A percentile compares a stretch with the other conserved stretches of the same genome.
These are phyloP conservation scores for Tulasnella calospora DNA, from an alignment of 768 basidiomycete genomes.

Conservation along the genomic window DNA sequence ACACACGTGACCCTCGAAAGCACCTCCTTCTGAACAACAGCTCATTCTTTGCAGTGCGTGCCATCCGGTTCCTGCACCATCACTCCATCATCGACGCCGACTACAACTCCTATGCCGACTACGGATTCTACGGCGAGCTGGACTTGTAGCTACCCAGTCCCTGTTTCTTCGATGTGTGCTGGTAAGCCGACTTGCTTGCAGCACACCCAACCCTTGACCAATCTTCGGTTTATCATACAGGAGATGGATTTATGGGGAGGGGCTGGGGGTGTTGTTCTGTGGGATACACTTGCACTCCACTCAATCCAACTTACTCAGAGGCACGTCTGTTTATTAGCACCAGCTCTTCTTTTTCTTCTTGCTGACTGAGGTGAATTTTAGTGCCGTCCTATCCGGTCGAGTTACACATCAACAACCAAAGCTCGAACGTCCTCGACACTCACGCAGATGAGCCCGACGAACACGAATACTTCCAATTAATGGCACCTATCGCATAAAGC, in stretches of 20 bases:
- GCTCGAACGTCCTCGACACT: background rate
- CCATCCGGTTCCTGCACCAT: background rate
- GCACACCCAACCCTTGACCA: background rate
- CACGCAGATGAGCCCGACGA: background rate
- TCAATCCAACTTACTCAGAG: constrained; percentile 1
- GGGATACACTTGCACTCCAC: background rate
- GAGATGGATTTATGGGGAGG: background rate
- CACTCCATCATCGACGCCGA: background rate
- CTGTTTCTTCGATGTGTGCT: background rate
- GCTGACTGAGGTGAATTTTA: background rate
- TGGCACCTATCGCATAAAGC: no score
- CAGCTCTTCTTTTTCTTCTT: background rate
- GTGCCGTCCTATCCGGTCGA: background rate
- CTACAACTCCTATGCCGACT: background rate
- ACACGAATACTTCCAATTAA: background rate
- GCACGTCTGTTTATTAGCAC: background rate
- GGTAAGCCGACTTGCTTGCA: background rate
- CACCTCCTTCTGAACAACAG: background rate
- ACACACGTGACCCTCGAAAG: background rate
- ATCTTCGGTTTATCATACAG: background rate
- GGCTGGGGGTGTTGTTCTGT: constrained; percentile 1
- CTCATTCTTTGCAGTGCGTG: background rate
- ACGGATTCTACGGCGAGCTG: background rate
- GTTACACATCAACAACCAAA: background rate
- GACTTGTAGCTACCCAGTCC: background rate